Percentiles rank a stretch among this genome's conserved stretches.
Conservation (phyloP, 306 rosid genomes). For the Medicago arabica region DNA sequence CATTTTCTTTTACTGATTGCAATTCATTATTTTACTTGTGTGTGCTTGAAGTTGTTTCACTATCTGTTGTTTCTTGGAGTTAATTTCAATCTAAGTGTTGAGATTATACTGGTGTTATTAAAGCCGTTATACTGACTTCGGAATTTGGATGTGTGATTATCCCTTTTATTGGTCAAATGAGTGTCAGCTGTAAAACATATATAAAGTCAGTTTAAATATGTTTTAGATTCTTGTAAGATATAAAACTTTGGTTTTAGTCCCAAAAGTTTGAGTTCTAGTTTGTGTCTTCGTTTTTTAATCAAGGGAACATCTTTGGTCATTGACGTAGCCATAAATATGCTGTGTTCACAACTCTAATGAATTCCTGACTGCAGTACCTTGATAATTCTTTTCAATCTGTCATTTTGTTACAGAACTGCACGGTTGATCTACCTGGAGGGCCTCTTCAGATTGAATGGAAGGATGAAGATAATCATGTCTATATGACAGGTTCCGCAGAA, state of each 20-base stretch:
- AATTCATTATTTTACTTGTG: background rate
- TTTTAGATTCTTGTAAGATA: background rate
- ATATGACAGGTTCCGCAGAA: conserved; percentile 94
- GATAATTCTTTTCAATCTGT: conserved; percentile 3
- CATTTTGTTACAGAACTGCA: conserved; percentile 66
- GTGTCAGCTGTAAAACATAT: background rate
- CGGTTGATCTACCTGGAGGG: conserved; percentile 95
- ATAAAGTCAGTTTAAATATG: background rate
- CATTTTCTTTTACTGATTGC: background rate
- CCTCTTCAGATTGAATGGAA: conserved; percentile 95
- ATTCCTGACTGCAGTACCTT: background rate
- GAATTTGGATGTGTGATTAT: conserved; percentile 15
- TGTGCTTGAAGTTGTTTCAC: background rate
- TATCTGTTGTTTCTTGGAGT: background rate
- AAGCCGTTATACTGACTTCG: background rate
- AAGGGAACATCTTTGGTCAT: background rate
- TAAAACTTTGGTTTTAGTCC: background rate
- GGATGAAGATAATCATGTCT: conserved; percentile 79
- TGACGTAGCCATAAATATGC: background rate
- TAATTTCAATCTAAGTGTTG: background rate
- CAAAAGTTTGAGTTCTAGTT: background rate
- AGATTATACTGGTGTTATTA: background rate
- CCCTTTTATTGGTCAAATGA: conserved; percentile 6
- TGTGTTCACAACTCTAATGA: background rate
- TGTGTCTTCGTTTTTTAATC: background rate